A percentile compares a stretch with the other conserved stretches of the same genome.
Evolutionary conservation across 495 filamentous ascomycete species (phyloP).

Genomic region (Podospora conica): DNA sequence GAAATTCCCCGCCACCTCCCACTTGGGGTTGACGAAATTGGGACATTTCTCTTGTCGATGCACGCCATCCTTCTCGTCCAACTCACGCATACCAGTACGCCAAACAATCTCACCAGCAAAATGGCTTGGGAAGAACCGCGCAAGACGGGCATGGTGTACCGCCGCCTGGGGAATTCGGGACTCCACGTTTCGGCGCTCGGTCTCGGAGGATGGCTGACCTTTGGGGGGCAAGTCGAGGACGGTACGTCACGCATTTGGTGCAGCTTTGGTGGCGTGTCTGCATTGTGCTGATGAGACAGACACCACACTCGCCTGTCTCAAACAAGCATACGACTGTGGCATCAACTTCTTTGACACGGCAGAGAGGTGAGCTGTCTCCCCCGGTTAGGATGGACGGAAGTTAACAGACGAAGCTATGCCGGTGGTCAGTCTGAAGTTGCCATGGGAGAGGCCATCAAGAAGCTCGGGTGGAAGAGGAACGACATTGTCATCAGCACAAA

Average conservation of each 20-base stretch:
- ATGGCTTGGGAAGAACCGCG: constrained; percentile 29
- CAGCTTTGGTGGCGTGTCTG: background rate
- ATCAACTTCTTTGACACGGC: constrained; percentile 54
- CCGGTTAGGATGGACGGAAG: too few relatives aligned
- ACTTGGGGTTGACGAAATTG: background rate
- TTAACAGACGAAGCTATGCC: constrained; percentile 28
- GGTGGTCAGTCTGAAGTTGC: constrained; percentile 50
- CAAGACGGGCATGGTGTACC: constrained; percentile 39
- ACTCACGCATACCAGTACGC: background rate
- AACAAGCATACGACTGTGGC: constrained; percentile 63
- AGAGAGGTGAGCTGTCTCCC: constrained; percentile 32
- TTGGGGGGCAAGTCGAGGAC: constrained; percentile 37
- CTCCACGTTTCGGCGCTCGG: constrained; percentile 58
- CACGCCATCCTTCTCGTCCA: background rate
- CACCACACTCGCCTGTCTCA: constrained; percentile 55
- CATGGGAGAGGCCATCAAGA: constrained; percentile 54
- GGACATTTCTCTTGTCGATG: background rate
- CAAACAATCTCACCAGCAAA: constrained; percentile 2
- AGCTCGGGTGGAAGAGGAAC: constrained; percentile 57
- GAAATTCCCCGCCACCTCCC: constrained; percentile 12
- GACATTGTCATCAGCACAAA: constrained; percentile 70
- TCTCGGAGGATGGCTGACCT: constrained; percentile 59
- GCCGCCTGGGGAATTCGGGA: constrained; percentile 55
- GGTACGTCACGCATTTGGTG: background rate
- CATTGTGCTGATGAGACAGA: constrained; percentile 30